These are phyloP conservation scores for Amesomyces nigricolor DNA, from an alignment of 2,329 filamentous ascomycete genomes.

Conservation along the genomic window DNA sequence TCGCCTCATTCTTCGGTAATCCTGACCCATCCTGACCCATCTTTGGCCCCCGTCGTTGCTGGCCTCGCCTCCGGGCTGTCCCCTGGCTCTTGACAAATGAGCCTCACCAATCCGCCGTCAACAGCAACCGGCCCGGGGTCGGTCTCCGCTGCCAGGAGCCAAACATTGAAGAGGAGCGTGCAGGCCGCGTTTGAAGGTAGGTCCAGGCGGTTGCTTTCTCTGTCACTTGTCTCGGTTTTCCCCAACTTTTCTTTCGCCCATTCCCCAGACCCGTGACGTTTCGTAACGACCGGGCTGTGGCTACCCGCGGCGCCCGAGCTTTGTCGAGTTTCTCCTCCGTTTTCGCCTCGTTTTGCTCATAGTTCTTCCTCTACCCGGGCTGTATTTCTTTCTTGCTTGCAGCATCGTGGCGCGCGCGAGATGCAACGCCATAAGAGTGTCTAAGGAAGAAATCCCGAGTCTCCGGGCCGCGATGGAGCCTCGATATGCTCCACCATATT, in stretches of 20 bases:
- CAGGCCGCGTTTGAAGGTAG: slow-evolving; percentile 58
- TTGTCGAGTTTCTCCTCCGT: not conserved
- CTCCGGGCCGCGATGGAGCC: slow-evolving; percentile 9
- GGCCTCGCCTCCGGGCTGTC: slow-evolving; percentile 4
- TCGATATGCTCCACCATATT: slow-evolving; percentile 4
- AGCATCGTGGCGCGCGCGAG: not conserved
- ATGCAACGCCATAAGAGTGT: slow-evolving; percentile 1
- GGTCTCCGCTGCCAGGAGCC: slow-evolving; percentile 38
- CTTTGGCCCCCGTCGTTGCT: not conserved
- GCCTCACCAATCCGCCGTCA: slow-evolving; percentile 50
- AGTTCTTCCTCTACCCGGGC: not conserved
- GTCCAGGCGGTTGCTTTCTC: slow-evolving; percentile 9
- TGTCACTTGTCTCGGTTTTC: slow-evolving; percentile 19
- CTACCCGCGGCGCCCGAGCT: slow-evolving; percentile 15
- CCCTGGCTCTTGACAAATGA: slow-evolving; percentile 36
- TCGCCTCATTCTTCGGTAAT: slow-evolving; percentile 15
- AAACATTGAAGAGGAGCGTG: slow-evolving; percentile 52
- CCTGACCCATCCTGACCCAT: not conserved
- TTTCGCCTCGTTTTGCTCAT: not conserved
- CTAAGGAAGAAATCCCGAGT: not conserved
- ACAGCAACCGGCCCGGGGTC: slow-evolving; percentile 45
- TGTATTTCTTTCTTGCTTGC: not conserved
- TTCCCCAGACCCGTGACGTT: not conserved
- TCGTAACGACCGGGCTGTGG: slow-evolving; percentile 3
- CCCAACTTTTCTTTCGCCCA: not conserved